Evolutionary conservation across 345 rosid species (phyloP).

Genomic region (Leavenworthia alabamica): DNA sequence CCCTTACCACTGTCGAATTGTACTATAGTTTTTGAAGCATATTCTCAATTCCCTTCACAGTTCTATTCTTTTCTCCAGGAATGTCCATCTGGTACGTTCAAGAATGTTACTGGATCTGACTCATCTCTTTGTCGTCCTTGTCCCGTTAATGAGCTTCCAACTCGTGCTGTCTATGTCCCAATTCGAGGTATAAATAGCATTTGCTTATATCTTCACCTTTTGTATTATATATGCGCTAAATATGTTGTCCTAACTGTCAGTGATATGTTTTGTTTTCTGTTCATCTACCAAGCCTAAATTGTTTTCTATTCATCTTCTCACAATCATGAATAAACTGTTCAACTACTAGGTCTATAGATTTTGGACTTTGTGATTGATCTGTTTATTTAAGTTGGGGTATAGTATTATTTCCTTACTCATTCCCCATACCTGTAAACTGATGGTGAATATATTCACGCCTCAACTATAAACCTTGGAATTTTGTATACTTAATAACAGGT

Average conservation of each 20-base stretch:
- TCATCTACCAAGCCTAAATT: constrained; percentile 6
- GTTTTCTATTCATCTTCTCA: neutral
- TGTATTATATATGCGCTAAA: constrained; percentile 1
- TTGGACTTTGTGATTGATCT: neutral
- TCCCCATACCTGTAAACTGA: neutral
- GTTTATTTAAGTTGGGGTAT: constrained; percentile 1
- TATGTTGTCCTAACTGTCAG: neutral
- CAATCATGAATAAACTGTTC: neutral
- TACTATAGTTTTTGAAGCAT: neutral
- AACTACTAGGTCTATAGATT: neutral
- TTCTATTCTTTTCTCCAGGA: constrained; percentile 50
- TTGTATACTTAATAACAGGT: constrained; percentile 44
- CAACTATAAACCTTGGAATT: constrained; percentile 11
- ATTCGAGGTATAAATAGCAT: constrained; percentile 61
- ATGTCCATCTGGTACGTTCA: constrained; percentile 90
- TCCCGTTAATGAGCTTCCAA: constrained; percentile 75
- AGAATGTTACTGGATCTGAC: constrained; percentile 85
- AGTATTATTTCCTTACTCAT: neutral
- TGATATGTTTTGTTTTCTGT: constrained; percentile 1
- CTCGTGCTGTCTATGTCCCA: constrained; percentile 64
- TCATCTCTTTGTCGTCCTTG: constrained; percentile 69
- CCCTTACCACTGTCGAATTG: neutral
- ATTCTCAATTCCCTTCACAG: constrained; percentile 5
- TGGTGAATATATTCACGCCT: neutral
- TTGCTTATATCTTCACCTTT: neutral